Base-by-base conservation (phyloP, 1,139 yeast genomes). In the Entelexis paramagnoliae region DNA sequence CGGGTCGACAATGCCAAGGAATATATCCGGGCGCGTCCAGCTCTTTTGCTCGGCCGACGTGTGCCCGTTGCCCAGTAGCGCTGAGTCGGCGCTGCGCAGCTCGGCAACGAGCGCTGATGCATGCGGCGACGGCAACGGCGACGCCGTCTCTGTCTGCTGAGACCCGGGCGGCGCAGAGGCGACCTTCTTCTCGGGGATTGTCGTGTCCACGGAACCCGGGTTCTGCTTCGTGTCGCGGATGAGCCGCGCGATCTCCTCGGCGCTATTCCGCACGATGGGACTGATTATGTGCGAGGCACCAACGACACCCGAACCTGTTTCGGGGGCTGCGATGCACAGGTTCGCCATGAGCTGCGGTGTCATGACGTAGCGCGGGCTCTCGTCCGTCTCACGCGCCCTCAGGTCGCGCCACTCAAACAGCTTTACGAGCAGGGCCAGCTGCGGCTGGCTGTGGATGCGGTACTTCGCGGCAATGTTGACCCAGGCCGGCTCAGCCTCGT, bases 361-460 rank as follows among this genome's bases (percentile, higher is more conserved):
- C 91, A 89, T 82, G 9, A 91, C 71, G 61, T 71, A 91, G 57
- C 95, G 72, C 1, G 83, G 79, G 1, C 95, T 84, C 66, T 93
- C 99, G 64, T 93, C 99, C 47, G 77, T 74, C 43, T 70, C 62
- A 55, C 94, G 75, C 1, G 97, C 97, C 36, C 75, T 63, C 2
- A 60, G 54, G 63, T 93, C 97, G 64, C 98, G 77, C 97, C 97
- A 91, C 39, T 77, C 73, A 61, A 77, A 86, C 26, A 93, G 69
- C 1, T 71, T 78, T 54, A 75, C 78, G 14, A 87, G 74, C 14
- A 86, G 66, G 0, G 76, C 76, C 50, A 75, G 74, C 55, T 78
- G 81, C 40, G 74, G 72, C 1, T 66, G 61, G 1, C 82, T 80
- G 6, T 87, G 72, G 29, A 56, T 48, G 57, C 83, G 83, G 66